Base-by-base conservation (phyloP, 1,284 basidiomycete genomes). In the Ganoderma meredithae region DNA sequence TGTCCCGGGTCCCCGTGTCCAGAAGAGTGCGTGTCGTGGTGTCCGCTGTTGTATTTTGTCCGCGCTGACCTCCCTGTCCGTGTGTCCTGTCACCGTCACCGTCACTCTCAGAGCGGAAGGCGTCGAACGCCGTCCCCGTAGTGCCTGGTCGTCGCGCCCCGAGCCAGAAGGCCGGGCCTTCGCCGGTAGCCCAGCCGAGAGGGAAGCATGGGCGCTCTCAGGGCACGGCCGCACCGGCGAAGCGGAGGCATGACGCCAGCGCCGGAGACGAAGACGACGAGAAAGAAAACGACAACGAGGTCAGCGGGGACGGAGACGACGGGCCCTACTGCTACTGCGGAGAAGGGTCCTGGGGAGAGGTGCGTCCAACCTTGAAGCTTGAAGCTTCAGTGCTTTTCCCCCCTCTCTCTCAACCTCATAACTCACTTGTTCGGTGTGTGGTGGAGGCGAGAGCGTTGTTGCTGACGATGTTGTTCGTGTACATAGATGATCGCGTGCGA, bases 401-500 rank as follows among this genome's bases (percentile, higher is more conserved):
- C 5, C 36, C 6, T 2, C 36, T 3, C 27, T 31, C 27, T 31
- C 36, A 7, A 6, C 36, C n/a, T n/a, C n/a, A n/a, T n/a, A n/a
- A n/a, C n/a, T n/a, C n/a, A 9, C 36, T 36, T 9, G 9, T 36
- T 36, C 3, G 36, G 36, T 36, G 36, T 36, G 44, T n/a, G 44
- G 7, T n/a, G 44, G 19, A 47, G 6, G n/a, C 44, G 19, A 47
- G n/a, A n/a, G 47, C 12, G 47, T 12, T 44, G 47, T 12, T 40
- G 52, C 52, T 55, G 52, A 55, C 66, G 44, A 22, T 27, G 31
- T 12, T 25, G 19, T 58, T 64, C 36, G 44, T 27, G 36, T 36
- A 36, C 33, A 33, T 44, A 89, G 85, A 92, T 92, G 90, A 88
- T 92, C 70, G 90, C 84, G 56, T 92, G 90, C 76, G 90, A 92